Evolutionary conservation across 2,329 filamentous ascomycete genomes (phyloP).

Genomic region (Aspergillus pseudoviridinutans): DNA sequence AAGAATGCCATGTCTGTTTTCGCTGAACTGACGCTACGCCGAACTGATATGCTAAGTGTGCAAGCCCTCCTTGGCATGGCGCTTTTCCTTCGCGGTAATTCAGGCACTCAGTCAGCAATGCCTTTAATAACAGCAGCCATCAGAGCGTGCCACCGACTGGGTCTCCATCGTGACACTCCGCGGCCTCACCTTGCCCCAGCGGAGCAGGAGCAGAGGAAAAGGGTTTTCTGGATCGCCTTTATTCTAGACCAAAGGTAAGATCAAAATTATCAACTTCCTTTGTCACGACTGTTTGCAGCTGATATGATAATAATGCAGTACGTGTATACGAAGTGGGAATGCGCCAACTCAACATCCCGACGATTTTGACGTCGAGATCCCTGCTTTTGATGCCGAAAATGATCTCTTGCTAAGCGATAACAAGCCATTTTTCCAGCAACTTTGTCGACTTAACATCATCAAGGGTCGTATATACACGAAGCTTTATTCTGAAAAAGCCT

Average conservation of each 20-base stretch:
- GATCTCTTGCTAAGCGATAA: constrained; percentile 79
- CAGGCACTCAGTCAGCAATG: constrained; percentile 86
- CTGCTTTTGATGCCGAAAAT: constrained; percentile 81
- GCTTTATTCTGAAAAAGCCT: constrained; percentile 82
- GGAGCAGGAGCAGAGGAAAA: constrained; percentile 81
- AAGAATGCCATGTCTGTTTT: constrained; percentile 95
- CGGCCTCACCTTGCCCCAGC: constrained; percentile 84
- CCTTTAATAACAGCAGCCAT: constrained; percentile 86
- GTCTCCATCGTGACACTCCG: constrained; percentile 81
- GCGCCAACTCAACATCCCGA: constrained; percentile 67
- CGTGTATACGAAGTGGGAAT: constrained; percentile 62
- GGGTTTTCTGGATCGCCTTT: constrained; percentile 72
- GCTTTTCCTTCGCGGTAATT: constrained; percentile 88
- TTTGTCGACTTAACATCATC: constrained; percentile 84
- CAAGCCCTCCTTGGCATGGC: constrained; percentile 90
- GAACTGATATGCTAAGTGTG: constrained; percentile 86
- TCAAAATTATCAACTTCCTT: background rate
- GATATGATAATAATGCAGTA: constrained; percentile 31
- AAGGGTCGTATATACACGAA: constrained; percentile 87
- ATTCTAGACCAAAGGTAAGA: constrained; percentile 63
- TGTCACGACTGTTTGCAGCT: background rate
- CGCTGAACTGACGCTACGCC: constrained; percentile 84
- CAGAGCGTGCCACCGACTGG: constrained; percentile 82
- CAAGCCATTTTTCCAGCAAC: constrained; percentile 87
- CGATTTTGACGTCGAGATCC: constrained; percentile 89